phyloP scores from a whole-genome alignment of 257 asterid genomes.

The Forsythia suspensa region DNA sequence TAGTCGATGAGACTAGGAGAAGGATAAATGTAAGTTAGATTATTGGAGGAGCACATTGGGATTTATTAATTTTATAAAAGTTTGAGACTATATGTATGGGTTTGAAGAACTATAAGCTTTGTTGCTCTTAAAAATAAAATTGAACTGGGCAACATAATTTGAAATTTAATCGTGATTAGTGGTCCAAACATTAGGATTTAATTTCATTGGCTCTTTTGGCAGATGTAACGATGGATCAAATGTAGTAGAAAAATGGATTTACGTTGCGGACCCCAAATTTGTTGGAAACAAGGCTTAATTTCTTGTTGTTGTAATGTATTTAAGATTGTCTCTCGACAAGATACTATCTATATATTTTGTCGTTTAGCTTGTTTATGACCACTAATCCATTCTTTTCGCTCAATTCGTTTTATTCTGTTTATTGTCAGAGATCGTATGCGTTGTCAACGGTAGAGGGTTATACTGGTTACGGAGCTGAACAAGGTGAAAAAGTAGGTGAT shows the following conservation, averaged over 20 bases:
- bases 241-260: not conserved
- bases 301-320: not conserved
- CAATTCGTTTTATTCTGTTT: slow-evolving; percentile 14
- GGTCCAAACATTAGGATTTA: too few species aligned
- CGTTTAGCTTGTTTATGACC: not conserved
- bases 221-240: too few species aligned
- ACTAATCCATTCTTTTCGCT: slow-evolving; percentile 2
- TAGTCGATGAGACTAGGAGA: too few species aligned
- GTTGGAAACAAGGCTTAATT: not conserved
- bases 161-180: too few species aligned
- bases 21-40: too few species aligned
- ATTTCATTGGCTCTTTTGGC: too few species aligned
- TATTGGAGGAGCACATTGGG: too few species aligned
- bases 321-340: not conserved
- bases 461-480: slow-evolving; percentile 97
- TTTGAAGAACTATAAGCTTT: too few species aligned
- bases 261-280: not conserved
- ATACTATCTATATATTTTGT: slow-evolving; percentile 9
- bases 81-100: too few species aligned
- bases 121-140: too few species aligned
- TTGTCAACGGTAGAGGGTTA: slow-evolving; percentile 85
- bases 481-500: slow-evolving; percentile 79
- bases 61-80: too few species aligned
- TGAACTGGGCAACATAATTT: too few species aligned
- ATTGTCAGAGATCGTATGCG: slow-evolving; percentile 61